These are phyloP conservation scores for Botrytis sinoallii DNA, from an alignment of 2,329 filamentous ascomycete genomes.

Conservation along the genomic window DNA sequence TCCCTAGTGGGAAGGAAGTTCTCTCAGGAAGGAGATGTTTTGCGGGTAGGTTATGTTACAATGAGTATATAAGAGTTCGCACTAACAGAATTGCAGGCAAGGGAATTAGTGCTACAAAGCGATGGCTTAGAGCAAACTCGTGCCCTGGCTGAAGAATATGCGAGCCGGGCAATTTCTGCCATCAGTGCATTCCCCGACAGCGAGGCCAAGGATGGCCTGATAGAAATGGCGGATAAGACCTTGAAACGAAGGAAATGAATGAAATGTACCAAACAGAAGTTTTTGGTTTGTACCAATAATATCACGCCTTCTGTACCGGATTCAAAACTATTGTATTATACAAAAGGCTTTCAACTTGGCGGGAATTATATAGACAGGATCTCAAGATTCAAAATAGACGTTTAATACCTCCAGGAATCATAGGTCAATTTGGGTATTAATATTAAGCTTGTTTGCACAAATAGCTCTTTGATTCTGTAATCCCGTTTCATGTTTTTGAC, in stretches of 20 bases:
- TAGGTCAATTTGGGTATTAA: no score
- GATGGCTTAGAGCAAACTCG: constrained; percentile 90
- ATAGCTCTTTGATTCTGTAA: no score
- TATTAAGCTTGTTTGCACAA: background rate
- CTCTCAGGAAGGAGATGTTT: constrained; percentile 74
- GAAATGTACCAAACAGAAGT: constrained; percentile 8
- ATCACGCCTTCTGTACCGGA: constrained; percentile 1
- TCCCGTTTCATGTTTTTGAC: background rate
- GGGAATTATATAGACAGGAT: constrained; percentile 2
- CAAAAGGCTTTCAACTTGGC: constrained; percentile 15
- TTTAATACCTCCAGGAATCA: background rate
- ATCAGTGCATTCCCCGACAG: constrained; percentile 85
- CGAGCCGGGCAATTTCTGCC: constrained; percentile 81
- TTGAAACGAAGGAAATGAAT: constrained; percentile 79
- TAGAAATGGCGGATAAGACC: constrained; percentile 93
- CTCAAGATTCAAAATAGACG: background rate
- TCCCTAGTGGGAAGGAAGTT: constrained; percentile 91
- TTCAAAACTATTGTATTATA: constrained; percentile 14
- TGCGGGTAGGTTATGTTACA: constrained; percentile 60
- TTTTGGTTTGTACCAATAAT: constrained; percentile 23
- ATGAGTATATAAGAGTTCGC: background rate
- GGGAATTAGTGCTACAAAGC: constrained; percentile 77
- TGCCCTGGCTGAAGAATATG: constrained; percentile 85
- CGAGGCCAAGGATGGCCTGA: constrained; percentile 85
- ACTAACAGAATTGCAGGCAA: constrained; percentile 58